Evolutionary conservation across 2,329 filamentous ascomycete genomes (phyloP).

Genomic region (Aspergillus tamarii): DNA sequence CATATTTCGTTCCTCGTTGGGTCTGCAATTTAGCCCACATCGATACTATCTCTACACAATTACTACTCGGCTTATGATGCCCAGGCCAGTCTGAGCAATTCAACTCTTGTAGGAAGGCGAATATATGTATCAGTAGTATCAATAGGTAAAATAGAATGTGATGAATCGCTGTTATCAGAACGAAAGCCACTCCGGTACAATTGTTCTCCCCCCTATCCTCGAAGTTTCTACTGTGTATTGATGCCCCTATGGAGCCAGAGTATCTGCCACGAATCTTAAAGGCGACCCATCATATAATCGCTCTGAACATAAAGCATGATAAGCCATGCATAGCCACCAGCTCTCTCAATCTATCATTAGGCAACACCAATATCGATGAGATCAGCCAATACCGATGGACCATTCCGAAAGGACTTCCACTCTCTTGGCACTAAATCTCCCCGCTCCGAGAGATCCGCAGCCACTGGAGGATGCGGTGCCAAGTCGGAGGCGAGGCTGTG

Average conservation of each 20-base stretch:
- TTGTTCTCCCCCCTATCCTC: neutral
- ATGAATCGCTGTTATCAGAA: rapidly evolving
- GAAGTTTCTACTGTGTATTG: neutral
- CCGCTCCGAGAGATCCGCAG: neutral
- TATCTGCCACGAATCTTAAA: neutral
- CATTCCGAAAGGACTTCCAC: neutral
- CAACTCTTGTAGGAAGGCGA: no score
- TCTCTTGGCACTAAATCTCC: neutral
- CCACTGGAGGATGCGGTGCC: neutral
- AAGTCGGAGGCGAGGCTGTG: slow-evolving; percentile 1
- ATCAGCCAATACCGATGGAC: neutral
- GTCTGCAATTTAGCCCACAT: neutral
- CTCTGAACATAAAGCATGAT: neutral
- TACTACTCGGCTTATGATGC: neutral
- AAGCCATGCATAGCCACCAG: neutral
- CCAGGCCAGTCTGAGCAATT: no score
- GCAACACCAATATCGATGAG: neutral
- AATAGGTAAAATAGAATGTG: neutral
- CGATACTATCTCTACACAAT: rapidly evolving
- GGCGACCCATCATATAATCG: neutral
- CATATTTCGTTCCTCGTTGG: neutral
- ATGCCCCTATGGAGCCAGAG: neutral
- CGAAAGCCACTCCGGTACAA: rapidly evolving
- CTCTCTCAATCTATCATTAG: neutral
- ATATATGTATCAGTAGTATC: no score